These are phyloP conservation scores for Chalciporus sp. DNA, from an alignment of 1,284 basidiomycete species.

Conservation along the genomic window DNA sequence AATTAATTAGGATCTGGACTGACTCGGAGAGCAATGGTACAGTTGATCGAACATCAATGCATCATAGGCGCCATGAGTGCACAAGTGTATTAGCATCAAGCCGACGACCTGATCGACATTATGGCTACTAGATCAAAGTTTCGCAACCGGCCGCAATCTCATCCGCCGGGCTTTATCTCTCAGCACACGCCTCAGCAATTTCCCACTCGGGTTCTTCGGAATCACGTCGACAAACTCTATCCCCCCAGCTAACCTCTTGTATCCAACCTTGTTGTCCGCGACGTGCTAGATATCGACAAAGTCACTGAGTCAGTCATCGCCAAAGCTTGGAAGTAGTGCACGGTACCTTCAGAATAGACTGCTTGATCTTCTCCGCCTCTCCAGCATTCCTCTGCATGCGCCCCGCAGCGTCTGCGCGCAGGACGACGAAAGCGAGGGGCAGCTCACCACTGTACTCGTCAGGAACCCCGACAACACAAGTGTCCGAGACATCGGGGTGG, in stretches of 20 bases:
- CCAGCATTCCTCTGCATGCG: constrained; percentile 37
- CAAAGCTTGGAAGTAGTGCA: neutral
- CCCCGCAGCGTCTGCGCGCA: constrained; percentile 44
- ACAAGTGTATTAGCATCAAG: no score
- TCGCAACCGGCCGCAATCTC: constrained; percentile 13
- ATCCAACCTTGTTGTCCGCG: constrained; percentile 65
- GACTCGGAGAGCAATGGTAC: no score
- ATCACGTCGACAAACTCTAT: constrained; percentile 69
- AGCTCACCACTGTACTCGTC: constrained; percentile 83
- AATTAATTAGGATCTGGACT: no score
- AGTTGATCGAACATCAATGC: no score
- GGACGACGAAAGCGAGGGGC: constrained; percentile 73
- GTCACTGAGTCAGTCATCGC: constrained; percentile 7
- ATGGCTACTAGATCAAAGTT: constrained; percentile 32
- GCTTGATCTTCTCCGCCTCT: constrained; percentile 46
- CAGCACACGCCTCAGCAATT: constrained; percentile 52
- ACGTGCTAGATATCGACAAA: constrained; percentile 52
- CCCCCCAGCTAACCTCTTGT: constrained; percentile 71
- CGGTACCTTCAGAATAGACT: constrained; percentile 40
- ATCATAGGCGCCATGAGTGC: no score
- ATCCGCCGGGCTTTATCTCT: constrained; percentile 39
- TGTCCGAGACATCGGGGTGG: constrained; percentile 58
- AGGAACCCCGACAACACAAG: constrained; percentile 70
- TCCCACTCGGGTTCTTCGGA: constrained; percentile 76
- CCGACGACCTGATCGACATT: no score